Percentiles rank a stretch among this genome's conserved stretches.
These are phyloP conservation scores for Colletotrichum aenigma DNA, from an alignment of 2,329 filamentous ascomycete genomes.

Conservation along the genomic window DNA sequence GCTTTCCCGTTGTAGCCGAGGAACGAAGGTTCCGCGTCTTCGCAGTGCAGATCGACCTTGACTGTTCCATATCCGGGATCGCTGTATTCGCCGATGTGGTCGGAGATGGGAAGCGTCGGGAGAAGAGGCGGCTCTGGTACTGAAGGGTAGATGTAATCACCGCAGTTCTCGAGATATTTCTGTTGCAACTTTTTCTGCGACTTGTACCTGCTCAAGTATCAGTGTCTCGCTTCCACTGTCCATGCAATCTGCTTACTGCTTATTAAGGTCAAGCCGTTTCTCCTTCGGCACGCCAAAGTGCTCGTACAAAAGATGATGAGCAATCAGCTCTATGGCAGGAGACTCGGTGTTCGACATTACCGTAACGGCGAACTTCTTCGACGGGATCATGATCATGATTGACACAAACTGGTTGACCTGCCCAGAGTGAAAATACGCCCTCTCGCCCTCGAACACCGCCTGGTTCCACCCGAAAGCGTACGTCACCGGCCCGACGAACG, in stretches of 20 bases:
- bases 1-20: background rate
- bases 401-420: conserved; percentile 29
- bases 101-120: conserved; percentile 41
- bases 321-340: conserved; percentile 22
- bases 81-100: conserved; percentile 44
- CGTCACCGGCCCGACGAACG: conserved; percentile 23
- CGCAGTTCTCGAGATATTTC: conserved; percentile 21
- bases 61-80: conserved; percentile 30
- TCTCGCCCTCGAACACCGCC: conserved; percentile 27
- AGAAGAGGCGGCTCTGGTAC: conserved; percentile 27
- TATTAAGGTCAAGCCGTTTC: conserved; percentile 20
- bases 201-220: background rate
- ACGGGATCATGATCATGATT: conserved; percentile 36
- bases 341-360: conserved; percentile 29
- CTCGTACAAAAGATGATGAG: conserved; percentile 34
- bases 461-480: conserved; percentile 36
- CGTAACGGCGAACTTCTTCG: conserved; percentile 33
- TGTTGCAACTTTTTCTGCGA: background rate
- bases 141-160: conserved; percentile 18
- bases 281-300: conserved; percentile 25
- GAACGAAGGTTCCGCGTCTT: background rate
- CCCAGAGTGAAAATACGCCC: conserved; percentile 33
- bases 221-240: background rate
- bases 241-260: background rate
- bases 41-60: conserved; percentile 19